phyloP scores from a whole-genome alignment of 345 rosid genomes.

The Melaleuca quinquenervia region DNA sequence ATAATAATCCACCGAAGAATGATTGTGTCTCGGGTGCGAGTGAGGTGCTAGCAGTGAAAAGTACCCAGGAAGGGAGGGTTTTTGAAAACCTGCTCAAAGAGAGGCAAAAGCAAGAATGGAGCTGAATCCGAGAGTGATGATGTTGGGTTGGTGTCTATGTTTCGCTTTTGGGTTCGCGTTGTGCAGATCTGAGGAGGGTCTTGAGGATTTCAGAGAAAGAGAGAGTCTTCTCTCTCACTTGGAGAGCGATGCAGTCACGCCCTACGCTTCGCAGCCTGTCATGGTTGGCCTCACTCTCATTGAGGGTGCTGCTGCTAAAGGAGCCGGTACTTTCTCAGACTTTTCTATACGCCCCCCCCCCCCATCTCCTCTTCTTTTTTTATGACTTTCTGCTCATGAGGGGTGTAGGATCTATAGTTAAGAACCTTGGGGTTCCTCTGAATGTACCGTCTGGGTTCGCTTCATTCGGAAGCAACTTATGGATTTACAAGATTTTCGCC shows the following conservation, averaged over 20 bases:
- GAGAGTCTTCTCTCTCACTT: slow-evolving; percentile 13
- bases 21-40: neutral
- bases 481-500: neutral
- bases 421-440: neutral
- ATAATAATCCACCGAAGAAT: neutral
- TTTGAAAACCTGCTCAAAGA: neutral
- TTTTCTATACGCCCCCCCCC: neutral
- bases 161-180: slow-evolving; percentile 4
- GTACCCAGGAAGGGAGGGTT: neutral
- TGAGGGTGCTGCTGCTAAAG: slow-evolving; percentile 67
- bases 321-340: slow-evolving; percentile 53
- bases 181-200: slow-evolving; percentile 31
- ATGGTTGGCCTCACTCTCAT: slow-evolving; percentile 75
- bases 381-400: neutral
- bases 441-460: neutral
- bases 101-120: neutral
- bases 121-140: neutral
- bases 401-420: neutral
- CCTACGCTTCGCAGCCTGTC: slow-evolving; percentile 18
- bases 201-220: slow-evolving; percentile 10
- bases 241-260: slow-evolving; percentile 8
- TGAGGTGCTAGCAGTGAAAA: neutral
- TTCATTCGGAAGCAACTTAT: neutral
- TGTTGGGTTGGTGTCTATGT: slow-evolving; percentile 3
- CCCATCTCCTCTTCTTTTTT: too few species aligned